These are phyloP conservation scores for Physaria fendleri DNA, from an alignment of 345 rosid genomes.

Conservation along the genomic window DNA sequence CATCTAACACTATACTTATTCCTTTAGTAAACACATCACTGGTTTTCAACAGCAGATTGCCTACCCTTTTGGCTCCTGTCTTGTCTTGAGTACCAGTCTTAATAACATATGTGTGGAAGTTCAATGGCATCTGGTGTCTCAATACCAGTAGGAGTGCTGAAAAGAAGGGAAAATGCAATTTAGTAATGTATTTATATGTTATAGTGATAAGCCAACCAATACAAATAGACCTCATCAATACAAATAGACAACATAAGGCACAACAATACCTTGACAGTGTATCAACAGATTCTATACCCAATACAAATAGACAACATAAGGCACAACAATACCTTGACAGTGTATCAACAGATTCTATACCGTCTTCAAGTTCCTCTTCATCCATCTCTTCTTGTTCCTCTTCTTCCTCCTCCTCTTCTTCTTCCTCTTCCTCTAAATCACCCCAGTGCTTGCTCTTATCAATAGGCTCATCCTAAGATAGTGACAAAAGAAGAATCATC, in stretches of 20 bases:
- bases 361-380: conserved; percentile 89
- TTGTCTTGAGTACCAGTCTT: conserved; percentile 72
- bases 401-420: conserved; percentile 62
- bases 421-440: conserved; percentile 95
- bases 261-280: conserved; percentile 78
- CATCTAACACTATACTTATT: not conserved
- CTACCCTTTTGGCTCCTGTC: conserved; percentile 79
- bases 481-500: not conserved
- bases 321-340: conserved; percentile 65
- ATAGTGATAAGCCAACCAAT: not conserved
- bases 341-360: conserved; percentile 88
- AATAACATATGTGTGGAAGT: conserved; percentile 61
- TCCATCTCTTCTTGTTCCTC: conserved; percentile 75
- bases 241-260: not conserved
- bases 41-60: not conserved
- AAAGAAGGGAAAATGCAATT: not conserved
- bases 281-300: conserved; percentile 90
- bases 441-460: conserved; percentile 99
- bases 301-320: too few species aligned
- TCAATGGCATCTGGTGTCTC: conserved; percentile 98
- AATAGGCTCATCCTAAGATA: conserved; percentile 85
- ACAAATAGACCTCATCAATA: not conserved
- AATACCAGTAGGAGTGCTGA: conserved; percentile 97
- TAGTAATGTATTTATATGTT: not conserved
- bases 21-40: not conserved